A percentile compares a stretch with the other conserved stretches of the same genome.
phyloP scores from a whole-genome alignment of 768 basidiomycete species.

The Pulveroboletus frians region DNA sequence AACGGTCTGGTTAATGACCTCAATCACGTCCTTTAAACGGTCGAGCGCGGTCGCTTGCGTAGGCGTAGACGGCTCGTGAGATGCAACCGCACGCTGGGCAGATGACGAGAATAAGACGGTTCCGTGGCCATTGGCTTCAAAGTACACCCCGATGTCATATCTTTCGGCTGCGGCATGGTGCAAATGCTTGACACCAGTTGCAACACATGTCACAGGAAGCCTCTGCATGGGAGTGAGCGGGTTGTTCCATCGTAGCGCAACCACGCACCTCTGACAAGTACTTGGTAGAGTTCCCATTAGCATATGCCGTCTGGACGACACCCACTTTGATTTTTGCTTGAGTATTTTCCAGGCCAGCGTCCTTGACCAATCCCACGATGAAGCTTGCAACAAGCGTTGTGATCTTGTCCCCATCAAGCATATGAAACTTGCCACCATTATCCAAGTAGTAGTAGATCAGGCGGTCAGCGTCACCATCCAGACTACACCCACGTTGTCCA shows the following conservation, averaged over 20 bases:
- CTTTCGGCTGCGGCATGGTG: constrained; percentile 94
- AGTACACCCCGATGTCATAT: constrained; percentile 96
- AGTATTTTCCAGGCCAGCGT: constrained; percentile 68
- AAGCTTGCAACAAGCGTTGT: constrained; percentile 90
- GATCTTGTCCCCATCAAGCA: constrained; percentile 99
- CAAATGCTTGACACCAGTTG: constrained; percentile 96
- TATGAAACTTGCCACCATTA: constrained; percentile 68
- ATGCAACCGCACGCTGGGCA: constrained; percentile 56
- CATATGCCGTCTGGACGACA: constrained; percentile 97
- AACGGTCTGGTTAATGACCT: constrained; percentile 95
- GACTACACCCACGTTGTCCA: constrained; percentile 82
- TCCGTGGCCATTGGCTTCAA: constrained; percentile 98
- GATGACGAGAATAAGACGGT: constrained; percentile 89
- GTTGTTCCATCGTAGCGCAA: not conserved
- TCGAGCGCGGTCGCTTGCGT: constrained; percentile 77
- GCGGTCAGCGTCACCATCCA: constrained; percentile 97
- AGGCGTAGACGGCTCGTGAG: constrained; percentile 70
- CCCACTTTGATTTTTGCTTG: constrained; percentile 67
- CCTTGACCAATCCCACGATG: constrained; percentile 84
- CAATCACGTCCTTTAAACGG: constrained; percentile 69
- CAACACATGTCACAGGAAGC: constrained; percentile 89
- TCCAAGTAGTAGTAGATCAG: constrained; percentile 94
- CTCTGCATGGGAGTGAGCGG: constrained; percentile 48
- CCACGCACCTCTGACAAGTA: constrained; percentile 72
- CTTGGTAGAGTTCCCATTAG: constrained; percentile 94